Evolutionary conservation across 768 basidiomycete genomes (phyloP).

Genomic region (Suillus alpinus): DNA sequence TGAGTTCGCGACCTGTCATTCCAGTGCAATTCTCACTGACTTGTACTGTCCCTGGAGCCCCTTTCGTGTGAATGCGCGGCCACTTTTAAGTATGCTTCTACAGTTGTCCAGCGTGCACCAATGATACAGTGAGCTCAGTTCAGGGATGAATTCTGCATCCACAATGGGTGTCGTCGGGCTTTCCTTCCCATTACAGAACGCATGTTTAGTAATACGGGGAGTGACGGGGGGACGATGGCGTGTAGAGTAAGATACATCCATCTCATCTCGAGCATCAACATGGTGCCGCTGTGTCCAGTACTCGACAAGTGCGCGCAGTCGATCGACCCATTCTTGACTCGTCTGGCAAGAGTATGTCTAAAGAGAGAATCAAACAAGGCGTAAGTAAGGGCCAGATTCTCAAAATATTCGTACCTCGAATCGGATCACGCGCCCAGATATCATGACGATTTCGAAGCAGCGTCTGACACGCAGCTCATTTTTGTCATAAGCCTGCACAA

Average conservation of each 20-base stretch:
- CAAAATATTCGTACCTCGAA: slow-evolving; percentile 63
- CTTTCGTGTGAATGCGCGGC: slow-evolving; percentile 68
- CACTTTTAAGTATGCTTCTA: slow-evolving; percentile 67
- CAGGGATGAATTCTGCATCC: slow-evolving; percentile 51
- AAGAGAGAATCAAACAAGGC: not conserved
- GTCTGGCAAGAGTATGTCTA: slow-evolving; percentile 65
- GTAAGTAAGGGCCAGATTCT: not conserved
- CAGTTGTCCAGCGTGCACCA: slow-evolving; percentile 88
- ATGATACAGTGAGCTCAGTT: slow-evolving; percentile 69
- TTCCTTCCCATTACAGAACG: slow-evolving; percentile 34
- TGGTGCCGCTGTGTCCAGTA: slow-evolving; percentile 84
- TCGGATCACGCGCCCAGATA: slow-evolving; percentile 62
- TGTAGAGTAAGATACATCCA: slow-evolving; percentile 63
- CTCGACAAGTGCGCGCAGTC: slow-evolving; percentile 61
- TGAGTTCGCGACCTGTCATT: not conserved
- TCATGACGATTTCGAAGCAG: slow-evolving; percentile 75
- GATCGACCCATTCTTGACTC: slow-evolving; percentile 83
- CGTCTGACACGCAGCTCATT: slow-evolving; percentile 51
- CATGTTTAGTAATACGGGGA: slow-evolving; percentile 40
- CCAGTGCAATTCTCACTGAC: slow-evolving; percentile 40
- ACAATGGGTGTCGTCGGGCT: slow-evolving; percentile 49
- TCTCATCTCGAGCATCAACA: slow-evolving; percentile 74
- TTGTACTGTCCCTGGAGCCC: slow-evolving; percentile 76
- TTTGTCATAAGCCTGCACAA: slow-evolving; percentile 43
- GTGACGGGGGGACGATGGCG: slow-evolving; percentile 58